These are phyloP conservation scores for Rhizoclosmatium sp. DNA, from an alignment of 192 early-diverging fungal genomes.

Conservation along the genomic window DNA sequence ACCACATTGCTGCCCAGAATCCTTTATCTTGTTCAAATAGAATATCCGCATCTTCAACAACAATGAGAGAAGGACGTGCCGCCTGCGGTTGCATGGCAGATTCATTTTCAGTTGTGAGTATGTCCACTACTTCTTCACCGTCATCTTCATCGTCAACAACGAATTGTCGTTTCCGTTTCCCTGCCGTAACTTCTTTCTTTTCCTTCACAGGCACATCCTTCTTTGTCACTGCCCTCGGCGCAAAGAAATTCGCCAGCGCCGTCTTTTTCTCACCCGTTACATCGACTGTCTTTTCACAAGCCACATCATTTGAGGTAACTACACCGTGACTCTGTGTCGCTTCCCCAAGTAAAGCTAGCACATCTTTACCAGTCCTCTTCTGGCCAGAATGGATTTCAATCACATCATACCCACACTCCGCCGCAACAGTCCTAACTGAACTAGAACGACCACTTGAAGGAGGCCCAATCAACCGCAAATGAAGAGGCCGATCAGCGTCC, in stretches of 20 bases:
- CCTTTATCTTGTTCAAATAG: constrained; percentile 83
- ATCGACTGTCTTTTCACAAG: not conserved
- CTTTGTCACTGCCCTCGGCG: not conserved
- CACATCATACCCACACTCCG: constrained; percentile 76
- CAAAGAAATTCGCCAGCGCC: not conserved
- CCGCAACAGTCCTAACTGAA: constrained; percentile 74
- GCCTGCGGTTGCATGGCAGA: not conserved
- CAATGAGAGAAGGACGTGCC: constrained; percentile 68
- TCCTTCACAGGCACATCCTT: not conserved
- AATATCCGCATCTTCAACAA: constrained; percentile 87
- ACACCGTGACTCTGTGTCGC: constrained; percentile 81
- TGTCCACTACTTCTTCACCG: not conserved
- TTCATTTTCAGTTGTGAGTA: not conserved
- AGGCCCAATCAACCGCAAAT: constrained; percentile 69
- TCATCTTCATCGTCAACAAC: constrained; percentile 14
- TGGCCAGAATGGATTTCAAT: constrained; percentile 77
- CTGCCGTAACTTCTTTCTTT: not conserved
- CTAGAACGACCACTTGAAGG: constrained; percentile 78
- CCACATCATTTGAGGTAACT: not conserved
- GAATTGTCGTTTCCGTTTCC: constrained; percentile 14
- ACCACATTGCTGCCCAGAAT: constrained; percentile 76
- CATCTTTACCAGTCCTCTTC: constrained; percentile 75
- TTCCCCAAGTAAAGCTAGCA: constrained; percentile 69
- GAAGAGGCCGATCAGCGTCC: not conserved
- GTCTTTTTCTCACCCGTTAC: not conserved